phyloP scores from a whole-genome alignment of 1,284 basidiomycete genomes.

The Retiboletus fuscus region DNA sequence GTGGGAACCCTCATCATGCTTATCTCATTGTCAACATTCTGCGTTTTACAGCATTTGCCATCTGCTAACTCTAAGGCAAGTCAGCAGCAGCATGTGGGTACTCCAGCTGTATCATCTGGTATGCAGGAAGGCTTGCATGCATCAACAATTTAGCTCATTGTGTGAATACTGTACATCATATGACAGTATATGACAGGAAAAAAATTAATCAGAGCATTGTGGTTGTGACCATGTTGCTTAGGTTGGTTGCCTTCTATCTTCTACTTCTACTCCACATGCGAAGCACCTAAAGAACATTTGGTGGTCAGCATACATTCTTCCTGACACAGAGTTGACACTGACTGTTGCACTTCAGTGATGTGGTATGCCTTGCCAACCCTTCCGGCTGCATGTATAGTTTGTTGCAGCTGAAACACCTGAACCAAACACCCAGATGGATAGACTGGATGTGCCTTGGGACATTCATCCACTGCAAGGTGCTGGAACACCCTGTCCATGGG shows the following conservation, averaged over 20 bases:
- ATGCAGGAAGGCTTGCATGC: background rate
- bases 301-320: background rate
- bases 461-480: slow-evolving; percentile 28
- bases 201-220: background rate
- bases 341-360: slow-evolving; percentile 27
- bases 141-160: background rate
- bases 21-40: background rate
- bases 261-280: background rate
- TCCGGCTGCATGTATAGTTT: slow-evolving; percentile 21
- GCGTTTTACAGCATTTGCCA: background rate
- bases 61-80: background rate
- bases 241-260: background rate
- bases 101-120: background rate
- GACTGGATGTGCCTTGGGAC: slow-evolving; percentile 33
- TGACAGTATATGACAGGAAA: background rate
- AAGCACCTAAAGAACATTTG: slow-evolving; percentile 5
- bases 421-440: slow-evolving; percentile 27
- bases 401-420: slow-evolving; percentile 27
- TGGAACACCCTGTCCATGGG: slow-evolving; percentile 29
- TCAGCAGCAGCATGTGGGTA: background rate
- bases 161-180: background rate
- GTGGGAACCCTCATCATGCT: background rate
- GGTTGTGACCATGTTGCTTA: background rate
- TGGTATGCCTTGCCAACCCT: slow-evolving; percentile 18
- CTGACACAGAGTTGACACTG: background rate